Evolutionary conservation across 129 eudicot species (phyloP), one percentile per base, ranked within the genome.

Genomic region (Scalesia atractyloides): DNA sequence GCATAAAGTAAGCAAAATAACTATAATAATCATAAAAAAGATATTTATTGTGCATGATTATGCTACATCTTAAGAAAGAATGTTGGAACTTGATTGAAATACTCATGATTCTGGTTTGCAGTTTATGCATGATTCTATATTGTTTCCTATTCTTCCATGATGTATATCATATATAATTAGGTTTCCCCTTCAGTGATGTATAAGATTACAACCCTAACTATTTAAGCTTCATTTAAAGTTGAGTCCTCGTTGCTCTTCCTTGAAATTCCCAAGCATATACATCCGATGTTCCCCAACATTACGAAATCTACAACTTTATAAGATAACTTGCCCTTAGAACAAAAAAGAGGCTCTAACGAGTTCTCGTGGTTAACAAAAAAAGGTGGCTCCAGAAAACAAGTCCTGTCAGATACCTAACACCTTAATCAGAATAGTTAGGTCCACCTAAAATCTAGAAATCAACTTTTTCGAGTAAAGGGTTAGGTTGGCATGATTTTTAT

Each of bases 401-500:
- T 66, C 43, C 11, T 66, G 65, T 30, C 18, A 59, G 17, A 59
- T 26, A 66, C 56, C 53, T 26, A 16, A 59, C 5, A 66, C 56
- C 53, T 26, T 68, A 15, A 26, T 48, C 33, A 9, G 1, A 19
- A 46, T 19, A 66, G 41, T 47, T 44, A 43, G 19, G 43, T 46
- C 71, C 58, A 22, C 2, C 41, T 44, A 46, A 44, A 14, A 49
- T 68, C 73, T 24, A 50, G 9, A 50, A 30, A n/a, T 33, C 30
- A 16, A 17, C 18, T 11, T 17, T 16, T 51, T 30, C 33, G 6
- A 50, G 43, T 47, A 69, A 16, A 33, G 48, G 61, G 33, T 16
- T 56, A 68, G 12, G 16, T 68, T 24, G 77, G 82, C 86, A n/a
- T 50, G 63, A 70, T 22, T 89, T 62, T 79, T 86, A 89, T 73